phyloP scores from a whole-genome alignment of 331 rosid genomes.

The Acacia concinna region DNA sequence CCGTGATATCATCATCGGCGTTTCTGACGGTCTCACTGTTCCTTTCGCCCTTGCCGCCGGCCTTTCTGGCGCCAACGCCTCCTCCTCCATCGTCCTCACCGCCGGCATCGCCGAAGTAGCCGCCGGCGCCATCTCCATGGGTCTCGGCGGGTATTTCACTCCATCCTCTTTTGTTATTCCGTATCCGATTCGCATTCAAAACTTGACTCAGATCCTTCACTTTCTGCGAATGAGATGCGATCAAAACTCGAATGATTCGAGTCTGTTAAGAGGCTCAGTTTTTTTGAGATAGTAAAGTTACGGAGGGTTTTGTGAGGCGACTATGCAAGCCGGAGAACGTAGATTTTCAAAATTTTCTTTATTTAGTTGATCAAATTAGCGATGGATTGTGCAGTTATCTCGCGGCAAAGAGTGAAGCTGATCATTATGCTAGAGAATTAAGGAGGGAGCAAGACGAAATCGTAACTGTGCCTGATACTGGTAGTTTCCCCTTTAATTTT shows the following conservation, averaged over 20 bases:
- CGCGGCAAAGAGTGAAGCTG: constrained; percentile 90
- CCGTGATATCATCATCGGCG: constrained; percentile 92
- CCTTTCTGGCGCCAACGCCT: constrained; percentile 85
- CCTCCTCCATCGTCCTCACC: constrained; percentile 83
- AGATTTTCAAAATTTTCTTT: neutral
- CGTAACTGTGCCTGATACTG: constrained; percentile 53
- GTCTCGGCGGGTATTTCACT: constrained; percentile 71
- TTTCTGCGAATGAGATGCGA: neutral
- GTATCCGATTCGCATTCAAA: neutral
- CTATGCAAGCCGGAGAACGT: neutral
- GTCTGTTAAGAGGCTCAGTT: neutral
- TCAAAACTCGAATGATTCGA: neutral
- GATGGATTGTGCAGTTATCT: constrained; percentile 55
- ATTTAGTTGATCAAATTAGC: neutral
- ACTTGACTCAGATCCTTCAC: neutral
- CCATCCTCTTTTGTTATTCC: neutral
- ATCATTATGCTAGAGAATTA: constrained; percentile 70
- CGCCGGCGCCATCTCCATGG: constrained; percentile 99
- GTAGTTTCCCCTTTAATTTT: neutral
- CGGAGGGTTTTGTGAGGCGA: neutral
- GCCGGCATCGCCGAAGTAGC: constrained; percentile 97
- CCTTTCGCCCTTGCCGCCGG: constrained; percentile 98
- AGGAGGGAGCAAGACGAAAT: constrained; percentile 88
- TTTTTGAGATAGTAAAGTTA: neutral
- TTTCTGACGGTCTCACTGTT: constrained; percentile 93